Base-by-base conservation (phyloP, 2,329 filamentous ascomycete genomes). In the Ilyonectria destructans region DNA sequence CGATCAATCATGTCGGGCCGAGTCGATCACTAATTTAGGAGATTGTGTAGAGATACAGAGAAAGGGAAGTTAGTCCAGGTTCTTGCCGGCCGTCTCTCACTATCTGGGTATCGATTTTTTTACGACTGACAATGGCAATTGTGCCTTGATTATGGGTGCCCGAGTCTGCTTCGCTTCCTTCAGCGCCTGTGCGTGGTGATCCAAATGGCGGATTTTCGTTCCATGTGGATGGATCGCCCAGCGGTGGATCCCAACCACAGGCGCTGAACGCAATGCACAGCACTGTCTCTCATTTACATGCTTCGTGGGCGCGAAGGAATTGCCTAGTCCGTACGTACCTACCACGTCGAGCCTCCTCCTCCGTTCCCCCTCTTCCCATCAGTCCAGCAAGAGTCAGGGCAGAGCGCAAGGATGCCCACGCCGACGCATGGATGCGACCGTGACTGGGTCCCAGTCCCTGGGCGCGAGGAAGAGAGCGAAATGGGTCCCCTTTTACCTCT, bases 221-320 rank as follows among this genome's bases (percentile, higher is more conserved):
- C 26, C 26, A 26, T 37, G 60, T 31, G 45, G 52, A 63, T 57
- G 54, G 60, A 63, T 63, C 60, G 54, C 45, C 52, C 13, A 40
- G 45, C 29, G 21, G 60, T 63, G 60, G 60, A 45, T 57, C 60
- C 54, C 3, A 23, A 31, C 29, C 40, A 43, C 40, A 43, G 40
- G 17, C 15, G 4, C 40, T 43, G 40, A 43, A 43, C 40, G 15
- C 37, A 43, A 3, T 15, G 40, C 40, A 43, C 31, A n/a, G 40
- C 40, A 33, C 51, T 37, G 57, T 55, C 29, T 46, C 40, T 43
- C 40, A n/a, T 43, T 43, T n/a, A 43, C 40, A 43, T 17, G 40
- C 17, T 43, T n/a, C 40, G n/a, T 17, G 5, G 15, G 40, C 40
- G n/a, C 40, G 15, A 6, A 43, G 40, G 15, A 43, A 43, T 43